Conservation (phyloP, 768 basidiomycete species). For the Dioszegia aurantiaca region DNA sequence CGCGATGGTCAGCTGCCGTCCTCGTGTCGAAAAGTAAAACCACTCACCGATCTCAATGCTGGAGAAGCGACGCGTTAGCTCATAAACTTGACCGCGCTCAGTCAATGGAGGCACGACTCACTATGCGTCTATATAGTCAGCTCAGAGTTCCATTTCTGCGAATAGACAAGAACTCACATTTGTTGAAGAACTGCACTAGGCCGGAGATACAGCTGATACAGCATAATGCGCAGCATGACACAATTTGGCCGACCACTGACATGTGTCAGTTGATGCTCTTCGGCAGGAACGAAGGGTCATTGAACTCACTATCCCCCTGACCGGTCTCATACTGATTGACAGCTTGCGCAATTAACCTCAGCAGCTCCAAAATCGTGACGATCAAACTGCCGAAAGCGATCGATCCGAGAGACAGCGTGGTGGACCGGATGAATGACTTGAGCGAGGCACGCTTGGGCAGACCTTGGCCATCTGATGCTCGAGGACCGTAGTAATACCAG, state of each 20-base stretch:
- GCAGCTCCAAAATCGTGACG: conserved; percentile 71
- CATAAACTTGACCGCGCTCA: no score
- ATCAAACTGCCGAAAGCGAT: conserved; percentile 82
- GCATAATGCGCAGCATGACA: conserved; percentile 70
- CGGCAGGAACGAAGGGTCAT: no score
- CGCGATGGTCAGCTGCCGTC: conserved; percentile 16
- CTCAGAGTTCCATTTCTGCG: neutral
- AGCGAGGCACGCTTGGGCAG: conserved; percentile 68
- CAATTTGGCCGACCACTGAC: conserved; percentile 68
- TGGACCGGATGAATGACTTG: conserved; percentile 69
- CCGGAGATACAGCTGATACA: conserved; percentile 69
- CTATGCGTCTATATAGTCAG: conserved; percentile 44
- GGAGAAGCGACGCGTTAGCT: conserved; percentile 10
- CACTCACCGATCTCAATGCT: conserved; percentile 64
- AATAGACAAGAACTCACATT: conserved; percentile 65
- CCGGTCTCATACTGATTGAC: conserved; percentile 47
- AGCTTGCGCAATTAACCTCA: conserved; percentile 61
- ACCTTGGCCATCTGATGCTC: conserved; percentile 60
- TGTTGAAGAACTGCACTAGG: conserved; percentile 75
- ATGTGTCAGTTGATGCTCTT: conserved; percentile 3
- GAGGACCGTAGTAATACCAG: conserved; percentile 84
- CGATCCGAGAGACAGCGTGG: conserved; percentile 74
- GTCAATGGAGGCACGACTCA: conserved; percentile 16
- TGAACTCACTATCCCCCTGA: conserved; percentile 45
- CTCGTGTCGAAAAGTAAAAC: neutral